Evolutionary conservation across 2,329 filamentous ascomycete species (phyloP).

Genomic region (Colletotrichum sp.): DNA sequence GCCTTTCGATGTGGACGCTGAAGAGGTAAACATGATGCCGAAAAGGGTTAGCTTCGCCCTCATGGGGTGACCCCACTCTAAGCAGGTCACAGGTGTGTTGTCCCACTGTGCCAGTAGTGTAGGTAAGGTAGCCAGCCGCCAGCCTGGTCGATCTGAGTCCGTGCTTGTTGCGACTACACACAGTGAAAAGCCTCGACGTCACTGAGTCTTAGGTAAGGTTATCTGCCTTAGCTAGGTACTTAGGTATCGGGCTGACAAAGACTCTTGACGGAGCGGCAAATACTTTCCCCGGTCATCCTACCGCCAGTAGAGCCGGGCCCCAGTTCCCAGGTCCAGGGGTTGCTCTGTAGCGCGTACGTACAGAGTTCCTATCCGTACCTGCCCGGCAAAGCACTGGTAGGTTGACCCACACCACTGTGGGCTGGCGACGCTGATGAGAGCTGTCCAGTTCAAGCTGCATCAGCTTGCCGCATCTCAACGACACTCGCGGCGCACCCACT

Average conservation of each 20-base stretch:
- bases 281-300: neutral
- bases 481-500: neutral
- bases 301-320: neutral
- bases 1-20: neutral
- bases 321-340: neutral
- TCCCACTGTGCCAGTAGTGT: neutral
- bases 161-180: neutral
- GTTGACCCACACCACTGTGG: neutral
- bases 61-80: neutral
- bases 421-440: constrained; percentile 10
- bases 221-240: too few relatives aligned
- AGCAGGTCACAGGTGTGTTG: neutral
- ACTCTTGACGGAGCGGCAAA: neutral
- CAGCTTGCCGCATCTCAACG: neutral
- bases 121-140: neutral
- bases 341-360: neutral
- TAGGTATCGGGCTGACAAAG: too few relatives aligned
- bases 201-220: neutral
- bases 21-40: constrained; percentile 35
- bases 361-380: neutral
- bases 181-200: neutral
- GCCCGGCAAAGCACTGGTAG: neutral
- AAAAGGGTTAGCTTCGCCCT: constrained; percentile 18
- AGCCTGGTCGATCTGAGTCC: neutral
- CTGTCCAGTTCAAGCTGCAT: constrained; percentile 15